Conservation (phyloP, 805 yeast species). For the Yamadazyma phyllophila region DNA sequence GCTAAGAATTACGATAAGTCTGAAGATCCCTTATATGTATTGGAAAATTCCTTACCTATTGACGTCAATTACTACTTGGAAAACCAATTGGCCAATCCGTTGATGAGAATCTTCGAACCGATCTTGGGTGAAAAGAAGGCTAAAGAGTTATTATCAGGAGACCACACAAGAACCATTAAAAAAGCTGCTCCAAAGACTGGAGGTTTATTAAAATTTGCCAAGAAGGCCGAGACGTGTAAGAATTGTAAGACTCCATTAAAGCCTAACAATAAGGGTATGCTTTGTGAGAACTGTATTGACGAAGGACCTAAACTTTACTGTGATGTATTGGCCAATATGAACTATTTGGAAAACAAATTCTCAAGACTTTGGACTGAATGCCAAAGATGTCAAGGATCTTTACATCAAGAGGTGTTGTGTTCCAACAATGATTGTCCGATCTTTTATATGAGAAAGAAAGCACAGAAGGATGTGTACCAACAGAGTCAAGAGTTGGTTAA, state of each 20-base stretch:
- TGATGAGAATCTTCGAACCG: slow-evolving; percentile 92
- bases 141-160: slow-evolving; percentile 74
- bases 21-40: slow-evolving; percentile 91
- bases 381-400: slow-evolving; percentile 93
- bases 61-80: slow-evolving; percentile 93
- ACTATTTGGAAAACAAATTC: slow-evolving; percentile 76
- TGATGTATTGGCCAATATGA: slow-evolving; percentile 76
- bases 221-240: slow-evolving; percentile 83
- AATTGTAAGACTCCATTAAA: slow-evolving; percentile 82
- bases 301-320: slow-evolving; percentile 78
- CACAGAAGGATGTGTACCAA: slow-evolving; percentile 65
- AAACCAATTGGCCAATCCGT: slow-evolving; percentile 89
- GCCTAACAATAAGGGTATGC: slow-evolving; percentile 57
- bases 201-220: slow-evolving; percentile 89
- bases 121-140: slow-evolving; percentile 85
- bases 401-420: slow-evolving; percentile 94
- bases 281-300: slow-evolving; percentile 81
- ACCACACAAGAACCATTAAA: slow-evolving; percentile 76
- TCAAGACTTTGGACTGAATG: slow-evolving; percentile 96
- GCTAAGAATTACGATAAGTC: slow-evolving; percentile 93
- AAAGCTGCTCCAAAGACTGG: slow-evolving; percentile 77
- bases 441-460: slow-evolving; percentile 91
- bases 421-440: slow-evolving; percentile 96
- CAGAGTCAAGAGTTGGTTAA: slow-evolving; percentile 58
- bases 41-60: slow-evolving; percentile 88